Evolutionary conservation across 2,329 filamentous ascomycete species (phyloP), one percentile per base, ranked within the genome.

Genomic region (Neobulgaria alba): DNA sequence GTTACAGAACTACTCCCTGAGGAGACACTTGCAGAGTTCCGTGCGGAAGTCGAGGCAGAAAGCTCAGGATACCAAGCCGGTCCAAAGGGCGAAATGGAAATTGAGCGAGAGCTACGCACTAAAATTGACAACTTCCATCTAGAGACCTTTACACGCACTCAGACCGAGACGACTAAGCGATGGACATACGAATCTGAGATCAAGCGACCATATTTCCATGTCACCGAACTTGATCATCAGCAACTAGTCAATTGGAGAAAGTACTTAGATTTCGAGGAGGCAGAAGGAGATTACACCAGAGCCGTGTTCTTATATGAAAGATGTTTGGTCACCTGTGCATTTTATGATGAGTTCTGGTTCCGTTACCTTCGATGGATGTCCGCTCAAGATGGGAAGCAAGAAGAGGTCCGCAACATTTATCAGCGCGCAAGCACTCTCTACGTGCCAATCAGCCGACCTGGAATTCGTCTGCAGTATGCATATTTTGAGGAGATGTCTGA

Each of bases 341-440:
- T 93, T 52, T 95, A 98, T 59, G 90, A 96, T 36, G 90, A 96
- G 59, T 94, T 96, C 63, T 98, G 92, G 92, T 79, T 94, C 56
- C 83, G 92, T n/a, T 98, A 95, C 63, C 86, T 84, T 12, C 74
- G 90, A 30, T 98, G 92, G 92, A 94, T 95, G 85, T 72, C 75
- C 44, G 78, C 78, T 0, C 85, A 94, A 58, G 66, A 77, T 2
- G 79, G 72, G 52, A 95, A 93, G 61, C 79, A 88, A 33, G 86
- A 95, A 59, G 89, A 95, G 58, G 82, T 90, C 4, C 82, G 92
- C 42, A 89, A 86, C 61, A 92, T 96, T 49, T 96, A 93, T 59
- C 79, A 90, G 60, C 79, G 88, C 42, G 92, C 90, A 8, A 81
- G 84, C 50, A 88, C 78, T 37, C 65, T 94, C 39, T 95, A 83